Base-by-base conservation (phyloP, 257 asterid genomes). In the Lithospermum erythrorhizon region DNA sequence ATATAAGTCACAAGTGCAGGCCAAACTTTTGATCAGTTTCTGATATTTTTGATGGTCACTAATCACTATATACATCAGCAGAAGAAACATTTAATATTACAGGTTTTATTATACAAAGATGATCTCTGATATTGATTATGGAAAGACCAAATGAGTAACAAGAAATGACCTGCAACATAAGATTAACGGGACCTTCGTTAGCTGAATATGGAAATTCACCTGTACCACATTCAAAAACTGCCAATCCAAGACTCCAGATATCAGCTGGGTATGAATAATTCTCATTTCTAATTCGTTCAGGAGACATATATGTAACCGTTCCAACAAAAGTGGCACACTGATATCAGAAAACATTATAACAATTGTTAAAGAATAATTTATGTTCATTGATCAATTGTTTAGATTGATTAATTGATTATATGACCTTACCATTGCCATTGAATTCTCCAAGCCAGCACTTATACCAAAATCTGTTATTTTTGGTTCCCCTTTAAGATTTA, bases 241-340 rank as follows among this genome's bases (percentile, higher is more conserved):
- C 95, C 67, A 93, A 95, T 21, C 98, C 97, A 37, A 93, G 95
- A 79, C 98, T 93, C 98, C 98, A 93, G 55, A 93, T 83, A 77
- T 93, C 98, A 76, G 98, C 98, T 53, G 98, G 96, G 72, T 84
- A 93, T 21, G 98, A 93, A 75, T 93, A 93, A 61, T 70, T 93
- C 70, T 89, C 97, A 59, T 89, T 89, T 70, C 95, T 83, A 72
- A 93, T 93, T 70, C 98, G 78, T 81, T 93, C 98, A 0, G 98
- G 98, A 32, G 98, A 93, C 98, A 93, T 93, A 70, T 93, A 93
- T 19, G 98, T 93, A 19, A 93, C 98, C 27, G 98, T 93, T 65
- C 98, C 98, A 59, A 89, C 95, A 71, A 93, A 93, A 75, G 98
- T 93, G 55, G 97, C 98, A 73, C 98, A 93, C 98, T 93, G 82